Base-by-base conservation (phyloP, 345 rosid species). In the Diplotaxis tenuifolia region DNA sequence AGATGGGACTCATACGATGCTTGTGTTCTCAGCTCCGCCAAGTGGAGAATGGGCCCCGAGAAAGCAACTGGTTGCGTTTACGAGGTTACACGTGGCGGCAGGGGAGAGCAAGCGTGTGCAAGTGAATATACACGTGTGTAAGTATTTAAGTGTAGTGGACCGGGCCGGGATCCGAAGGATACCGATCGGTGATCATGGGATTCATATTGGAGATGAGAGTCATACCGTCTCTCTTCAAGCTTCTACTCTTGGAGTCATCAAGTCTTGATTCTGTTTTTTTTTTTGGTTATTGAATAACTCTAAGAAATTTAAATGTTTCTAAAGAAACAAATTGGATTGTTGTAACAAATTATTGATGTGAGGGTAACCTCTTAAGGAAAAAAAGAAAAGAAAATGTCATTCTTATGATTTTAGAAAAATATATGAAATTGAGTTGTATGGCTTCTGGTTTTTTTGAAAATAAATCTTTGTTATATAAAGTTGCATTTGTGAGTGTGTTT, bases 121-220 rank as follows among this genome's bases (percentile, higher is more conserved):
- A 15, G 76, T 93, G 29, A 81, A 84, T 36, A 87, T 93, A 45
- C 94, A 93, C 55, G 96, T 91, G 53, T 93, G 98, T 85, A 89
- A 91, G 88, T 80, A 57, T 53, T 29, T 93, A 31, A 93, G 98
- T 68, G 94, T 91, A 12, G 96, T 91, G 59, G 98, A 93, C 76
- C 62, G 75, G 9, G 82, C 84, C 20, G 98, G 98, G 22, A 81
- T 81, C 78, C 85, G 96, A 82, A 89, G 96, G 78, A 85, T 93
- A 71, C 96, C 96, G 23, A 73, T 89, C 73, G 98, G 98, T 3
- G 89, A 79, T 40, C 96, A 93, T 63, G 68, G 70, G 55, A 84
- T 93, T 70, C 89, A 84, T 29, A 86, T 93, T 60, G 98, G 97
- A 14, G 88, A 79, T 4, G 57, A 71, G 11, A 71, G 62, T 59